These are phyloP conservation scores for Zea mays DNA, from an alignment of 176 grass and related monocot genomes.

Conservation along the genomic window DNA sequence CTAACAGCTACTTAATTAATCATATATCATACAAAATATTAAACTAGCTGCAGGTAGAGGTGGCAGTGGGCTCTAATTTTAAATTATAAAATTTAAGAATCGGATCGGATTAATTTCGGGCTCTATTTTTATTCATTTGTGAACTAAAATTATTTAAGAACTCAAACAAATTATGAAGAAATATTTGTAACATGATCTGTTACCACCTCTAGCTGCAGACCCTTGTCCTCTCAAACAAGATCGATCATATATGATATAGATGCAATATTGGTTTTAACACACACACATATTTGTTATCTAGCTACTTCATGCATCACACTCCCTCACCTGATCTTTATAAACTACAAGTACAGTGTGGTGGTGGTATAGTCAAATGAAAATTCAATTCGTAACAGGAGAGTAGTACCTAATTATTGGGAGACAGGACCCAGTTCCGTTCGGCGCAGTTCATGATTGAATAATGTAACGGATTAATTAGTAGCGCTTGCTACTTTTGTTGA, in stretches of 20 bases:
- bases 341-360: not conserved
- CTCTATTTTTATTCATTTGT: no score
- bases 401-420: constrained; percentile 26
- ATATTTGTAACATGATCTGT: no score
- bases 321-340: constrained; percentile 33
- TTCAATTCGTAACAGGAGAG: not conserved
- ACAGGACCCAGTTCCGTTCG: constrained; percentile 48
- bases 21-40: not conserved
- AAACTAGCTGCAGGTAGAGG: not conserved
- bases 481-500: not conserved
- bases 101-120: no score
- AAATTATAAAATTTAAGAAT: no score
- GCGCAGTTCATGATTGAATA: constrained; percentile 45
- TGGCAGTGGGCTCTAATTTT: no score
- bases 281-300: not conserved
- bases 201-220: no score
- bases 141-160: no score
- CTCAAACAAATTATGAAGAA: no score
- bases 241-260: not conserved
- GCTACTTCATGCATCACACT: not conserved
- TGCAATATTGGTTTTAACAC: constrained; percentile 6
- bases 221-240: constrained; percentile 14
- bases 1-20: not conserved
- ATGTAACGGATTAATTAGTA: not conserved
- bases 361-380: constrained; percentile 9